Evolutionary conservation across 352 stramenopile species (phyloP).

Genomic region (Phytophthora gonapodyides): DNA sequence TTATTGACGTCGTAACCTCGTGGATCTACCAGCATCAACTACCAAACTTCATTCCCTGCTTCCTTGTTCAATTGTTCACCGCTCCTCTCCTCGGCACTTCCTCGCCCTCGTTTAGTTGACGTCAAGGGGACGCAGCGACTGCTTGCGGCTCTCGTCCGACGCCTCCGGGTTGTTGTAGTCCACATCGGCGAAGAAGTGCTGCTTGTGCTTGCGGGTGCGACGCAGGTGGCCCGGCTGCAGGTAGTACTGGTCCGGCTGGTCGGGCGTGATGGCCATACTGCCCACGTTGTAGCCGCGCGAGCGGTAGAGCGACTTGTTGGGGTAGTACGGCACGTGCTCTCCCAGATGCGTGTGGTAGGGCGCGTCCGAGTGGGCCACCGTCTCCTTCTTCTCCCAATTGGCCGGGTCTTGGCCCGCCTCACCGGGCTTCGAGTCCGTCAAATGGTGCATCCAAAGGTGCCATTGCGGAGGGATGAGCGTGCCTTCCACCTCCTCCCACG

Average conservation of each 20-base stretch:
- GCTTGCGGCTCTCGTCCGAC: conserved; percentile 41
- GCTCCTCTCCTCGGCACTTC: background rate
- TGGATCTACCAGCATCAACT: conserved; percentile 1
- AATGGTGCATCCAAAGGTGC: conserved; percentile 87
- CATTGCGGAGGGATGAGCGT: conserved; percentile 81
- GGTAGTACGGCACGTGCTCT: conserved; percentile 64
- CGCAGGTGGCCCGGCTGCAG: conserved; percentile 76
- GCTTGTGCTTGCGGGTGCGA: conserved; percentile 65
- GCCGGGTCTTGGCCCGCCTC: conserved; percentile 63
- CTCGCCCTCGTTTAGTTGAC: conserved; percentile 52
- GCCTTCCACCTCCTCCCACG: conserved; percentile 79
- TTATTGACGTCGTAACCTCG: conserved; percentile 21
- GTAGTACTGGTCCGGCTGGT: conserved; percentile 85
- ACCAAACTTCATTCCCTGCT: background rate
- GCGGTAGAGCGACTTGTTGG: conserved; percentile 80
- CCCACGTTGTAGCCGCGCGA: conserved; percentile 81
- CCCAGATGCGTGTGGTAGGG: conserved; percentile 76
- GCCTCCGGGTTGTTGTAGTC: conserved; percentile 85
- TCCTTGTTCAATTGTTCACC: conserved; percentile 8
- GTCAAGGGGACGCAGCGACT: conserved; percentile 60
- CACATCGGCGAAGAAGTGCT: conserved; percentile 70
- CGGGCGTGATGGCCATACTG: conserved; percentile 58
- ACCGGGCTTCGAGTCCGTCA: conserved; percentile 71
- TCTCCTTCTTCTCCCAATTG: conserved; percentile 74
- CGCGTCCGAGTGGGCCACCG: conserved; percentile 59